Base-by-base conservation (phyloP, 2,329 filamentous ascomycete genomes). In the Fusarium xylarioides region DNA sequence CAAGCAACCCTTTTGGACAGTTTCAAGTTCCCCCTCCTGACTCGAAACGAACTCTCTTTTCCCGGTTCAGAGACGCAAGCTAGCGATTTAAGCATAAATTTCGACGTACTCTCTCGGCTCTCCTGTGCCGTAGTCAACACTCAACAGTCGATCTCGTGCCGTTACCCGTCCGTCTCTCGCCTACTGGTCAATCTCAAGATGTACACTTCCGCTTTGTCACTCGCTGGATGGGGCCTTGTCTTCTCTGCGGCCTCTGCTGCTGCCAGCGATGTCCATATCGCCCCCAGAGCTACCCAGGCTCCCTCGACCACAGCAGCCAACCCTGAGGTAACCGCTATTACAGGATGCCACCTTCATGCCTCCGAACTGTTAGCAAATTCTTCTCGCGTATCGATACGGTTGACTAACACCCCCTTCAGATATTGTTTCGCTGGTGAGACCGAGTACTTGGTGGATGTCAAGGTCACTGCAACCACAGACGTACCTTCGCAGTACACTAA, bases 401-500 rank as follows among this genome's bases (percentile, higher is more conserved):
- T 60, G 11, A 18, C 60, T 74, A 26, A 75, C 61, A 14, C 14
- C 42, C 42, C 37, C 21, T 18, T 35, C 52, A 87, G 85, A 19
- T 83, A 80, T 70, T 88, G 86, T 73, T 80, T 86, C 73, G 83
- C 81, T 43, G 83, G 81, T 50, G 77, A 80, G 15, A 80, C 80
- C 1, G 85, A 86, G 75, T 87, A 84, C 60, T 72, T 81, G 40
- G 81, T 86, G 28, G 81, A 83, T 55, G 81, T 84, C 7, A 85
- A 86, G 11, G 82, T 84, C 6, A 92, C 88, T 8, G 85, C 85
- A 23, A 90, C 87, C 3, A 85, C 85, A 50, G 86, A 87, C 54
- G 80, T 90, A 23, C 90, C 91, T 3, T 83, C 90, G 0, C 82
- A 87, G 58, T 93, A 90, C 76, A 92, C 90, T 0, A 89, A 82